Conservation (phyloP, 805 yeast genomes). For the Sporopachydermia lactativora region DNA sequence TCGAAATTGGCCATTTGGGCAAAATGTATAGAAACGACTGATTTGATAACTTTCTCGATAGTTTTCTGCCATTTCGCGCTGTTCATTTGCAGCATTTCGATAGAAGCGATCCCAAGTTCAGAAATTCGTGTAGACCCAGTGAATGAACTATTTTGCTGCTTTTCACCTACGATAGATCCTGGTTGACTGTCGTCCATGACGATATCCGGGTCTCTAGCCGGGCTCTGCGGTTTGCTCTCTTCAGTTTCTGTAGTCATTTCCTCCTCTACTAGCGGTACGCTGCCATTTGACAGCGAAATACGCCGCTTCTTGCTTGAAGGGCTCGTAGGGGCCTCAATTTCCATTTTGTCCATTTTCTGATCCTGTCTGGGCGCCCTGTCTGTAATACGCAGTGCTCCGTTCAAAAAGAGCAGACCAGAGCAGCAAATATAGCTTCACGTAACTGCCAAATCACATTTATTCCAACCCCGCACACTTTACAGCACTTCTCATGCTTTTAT, state of each 20-base stretch:
- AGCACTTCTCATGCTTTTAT: too few relatives aligned
- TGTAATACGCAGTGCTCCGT: too few relatives aligned
- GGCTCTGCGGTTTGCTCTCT: neutral
- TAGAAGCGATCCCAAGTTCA: neutral
- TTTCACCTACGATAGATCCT: neutral
- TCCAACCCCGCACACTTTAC: too few relatives aligned
- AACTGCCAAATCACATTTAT: too few relatives aligned
- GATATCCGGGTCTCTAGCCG: neutral
- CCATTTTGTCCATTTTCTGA: neutral
- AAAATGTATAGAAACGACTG: slow-evolving; percentile 83
- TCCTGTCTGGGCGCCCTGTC: too few relatives aligned
- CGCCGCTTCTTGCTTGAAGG: neutral
- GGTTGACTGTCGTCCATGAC: neutral
- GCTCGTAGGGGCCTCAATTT: neutral
- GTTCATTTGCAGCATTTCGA: slow-evolving; percentile 8
- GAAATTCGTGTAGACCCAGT: neutral
- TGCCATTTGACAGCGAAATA: neutral
- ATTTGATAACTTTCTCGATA: slow-evolving; percentile 64
- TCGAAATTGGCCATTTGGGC: slow-evolving; percentile 80
- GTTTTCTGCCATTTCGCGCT: slow-evolving; percentile 62
- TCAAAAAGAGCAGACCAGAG: too few relatives aligned
- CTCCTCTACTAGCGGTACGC: neutral
- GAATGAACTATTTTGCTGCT: neutral
- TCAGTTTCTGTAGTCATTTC: neutral
- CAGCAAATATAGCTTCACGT: too few relatives aligned